Percentiles rank a stretch among this genome's conserved stretches.
These are phyloP conservation scores for Prunus yedoensis DNA, from an alignment of 331 rosid species.

Conservation along the genomic window DNA sequence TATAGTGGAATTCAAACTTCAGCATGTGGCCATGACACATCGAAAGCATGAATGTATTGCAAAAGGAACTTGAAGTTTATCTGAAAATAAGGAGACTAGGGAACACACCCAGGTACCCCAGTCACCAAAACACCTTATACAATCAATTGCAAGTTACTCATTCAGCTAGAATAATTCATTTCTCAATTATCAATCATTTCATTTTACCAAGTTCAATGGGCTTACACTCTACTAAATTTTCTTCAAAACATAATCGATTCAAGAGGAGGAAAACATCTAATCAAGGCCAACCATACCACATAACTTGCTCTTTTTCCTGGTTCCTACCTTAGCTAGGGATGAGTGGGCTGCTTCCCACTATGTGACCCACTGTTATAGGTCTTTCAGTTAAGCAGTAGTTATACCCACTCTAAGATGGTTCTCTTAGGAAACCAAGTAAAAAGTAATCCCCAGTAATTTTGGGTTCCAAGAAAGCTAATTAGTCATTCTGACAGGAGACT, in stretches of 20 bases:
- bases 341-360: background rate
- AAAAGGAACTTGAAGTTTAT: background rate
- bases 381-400: background rate
- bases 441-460: background rate
- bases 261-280: background rate
- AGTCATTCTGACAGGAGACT: background rate
- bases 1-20: background rate
- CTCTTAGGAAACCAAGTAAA: slow-evolving; percentile 1
- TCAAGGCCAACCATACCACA: background rate
- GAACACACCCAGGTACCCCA: background rate
- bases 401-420: background rate
- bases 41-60: background rate
- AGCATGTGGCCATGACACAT: background rate
- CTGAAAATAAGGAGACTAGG: background rate
- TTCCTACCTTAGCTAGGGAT: slow-evolving; percentile 2
- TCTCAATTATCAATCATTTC: slow-evolving; percentile 3
- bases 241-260: background rate
- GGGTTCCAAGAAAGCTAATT: slow-evolving; percentile 10
- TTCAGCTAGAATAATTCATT: background rate
- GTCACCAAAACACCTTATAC: slow-evolving; percentile 1
- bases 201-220: background rate
- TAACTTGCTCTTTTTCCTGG: background rate
- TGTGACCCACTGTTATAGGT: background rate
- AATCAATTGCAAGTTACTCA: background rate
- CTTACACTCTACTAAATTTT: background rate